These are phyloP conservation scores for Phoenix roebelenii DNA, from an alignment of 176 grass and related monocot species.

Conservation along the genomic window DNA sequence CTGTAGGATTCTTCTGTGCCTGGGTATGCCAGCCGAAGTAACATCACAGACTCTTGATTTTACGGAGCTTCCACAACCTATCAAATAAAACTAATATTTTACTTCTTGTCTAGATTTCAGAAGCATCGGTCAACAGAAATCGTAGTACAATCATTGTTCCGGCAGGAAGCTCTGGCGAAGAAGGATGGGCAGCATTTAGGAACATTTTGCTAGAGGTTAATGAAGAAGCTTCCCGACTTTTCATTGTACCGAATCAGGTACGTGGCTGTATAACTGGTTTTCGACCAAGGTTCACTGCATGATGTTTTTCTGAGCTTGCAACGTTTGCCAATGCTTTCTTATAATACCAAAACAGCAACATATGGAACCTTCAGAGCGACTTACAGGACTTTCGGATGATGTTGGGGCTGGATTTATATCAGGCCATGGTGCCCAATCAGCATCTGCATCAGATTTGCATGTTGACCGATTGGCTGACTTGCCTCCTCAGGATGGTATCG, in stretches of 20 bases:
- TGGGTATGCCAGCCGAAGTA: neutral
- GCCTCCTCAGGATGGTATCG: slow-evolving; percentile 77
- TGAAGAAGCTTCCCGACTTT: slow-evolving; percentile 59
- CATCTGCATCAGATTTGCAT: slow-evolving; percentile 54
- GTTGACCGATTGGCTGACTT: slow-evolving; percentile 74
- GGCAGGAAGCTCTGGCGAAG: slow-evolving; percentile 88
- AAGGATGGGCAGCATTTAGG: slow-evolving; percentile 96
- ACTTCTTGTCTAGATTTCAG: slow-evolving; percentile 54
- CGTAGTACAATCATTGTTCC: slow-evolving; percentile 96
- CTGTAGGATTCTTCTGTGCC: too few species aligned
- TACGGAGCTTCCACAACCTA: neutral
- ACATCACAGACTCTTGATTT: neutral
- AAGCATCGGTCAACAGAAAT: slow-evolving; percentile 93
- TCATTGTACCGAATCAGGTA: slow-evolving; percentile 77
- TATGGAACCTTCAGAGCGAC: slow-evolving; percentile 64
- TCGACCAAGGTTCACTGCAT: slow-evolving; percentile 1
- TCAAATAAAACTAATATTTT: neutral
- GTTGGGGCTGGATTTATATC: slow-evolving; percentile 98
- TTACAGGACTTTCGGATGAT: slow-evolving; percentile 91
- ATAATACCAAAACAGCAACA: slow-evolving; percentile 43
- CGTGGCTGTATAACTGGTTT: neutral
- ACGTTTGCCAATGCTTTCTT: slow-evolving; percentile 18
- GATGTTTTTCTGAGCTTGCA: neutral
- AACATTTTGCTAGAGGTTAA: slow-evolving; percentile 86
- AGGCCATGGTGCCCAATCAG: slow-evolving; percentile 60